Evolutionary conservation across 2,329 filamentous ascomycete genomes (phyloP), one percentile per base, ranked within the genome.

Genomic region (Chlorencoelia australis): DNA sequence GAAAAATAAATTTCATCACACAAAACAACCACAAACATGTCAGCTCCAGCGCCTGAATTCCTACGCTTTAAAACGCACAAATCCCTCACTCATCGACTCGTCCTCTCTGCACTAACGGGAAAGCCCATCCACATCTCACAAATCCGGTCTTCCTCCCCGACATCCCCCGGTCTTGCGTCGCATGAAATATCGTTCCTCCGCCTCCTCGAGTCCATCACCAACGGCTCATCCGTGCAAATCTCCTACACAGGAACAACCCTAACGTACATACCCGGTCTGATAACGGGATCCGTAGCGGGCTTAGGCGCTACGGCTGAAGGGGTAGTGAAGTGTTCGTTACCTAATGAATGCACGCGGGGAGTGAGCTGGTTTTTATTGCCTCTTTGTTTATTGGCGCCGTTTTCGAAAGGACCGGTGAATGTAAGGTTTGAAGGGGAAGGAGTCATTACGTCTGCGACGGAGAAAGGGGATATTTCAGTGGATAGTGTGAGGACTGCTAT

Each of bases 121-220:
- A 77, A 82, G 24, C 79, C 91, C 2, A 67, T 96, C 38, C 87
- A 89, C 62, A 89, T 98, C 58, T 91, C 89, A 35, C 82, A 91
- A 61, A 96, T 98, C 64, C 85, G 91, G 54, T 78, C 84, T 47
- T 76, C 81, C 11, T 94, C 86, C 27, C 79, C 82, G 30, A 88
- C 85, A 26, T 79, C 82, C 52, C 88, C 91, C 1, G 91, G 91
- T 53, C 82, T 98, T 37, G 81, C 85, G 36, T 80, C 86, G 32
- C 82, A 94, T 65, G 91, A 98, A 64, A 79, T 96, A 53, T 96
- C 91, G 30, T 89, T 98, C 61, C 73, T 98, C 20, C 88, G 91
- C 39, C 82, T 98, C 13, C 79, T 98, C 55, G 91, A 96, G 61
- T 74, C 85, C 49, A 72, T 98, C 52, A 98, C 91, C 55, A 98